phyloP scores from a whole-genome alignment of 2,329 filamentous ascomycete genomes.

The Hymenotorrendiella dingleyae region DNA sequence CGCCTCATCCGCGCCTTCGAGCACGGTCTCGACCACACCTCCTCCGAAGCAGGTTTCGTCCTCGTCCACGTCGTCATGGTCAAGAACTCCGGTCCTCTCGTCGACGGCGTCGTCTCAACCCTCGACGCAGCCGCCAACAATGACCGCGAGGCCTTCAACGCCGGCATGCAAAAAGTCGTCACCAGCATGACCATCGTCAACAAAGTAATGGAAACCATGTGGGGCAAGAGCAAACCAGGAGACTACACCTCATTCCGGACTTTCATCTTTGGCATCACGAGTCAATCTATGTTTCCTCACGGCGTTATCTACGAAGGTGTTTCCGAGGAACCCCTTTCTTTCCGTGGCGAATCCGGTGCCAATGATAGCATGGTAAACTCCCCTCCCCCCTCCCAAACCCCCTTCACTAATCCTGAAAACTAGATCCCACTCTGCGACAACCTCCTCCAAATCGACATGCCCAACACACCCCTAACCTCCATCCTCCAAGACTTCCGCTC shows the following conservation, averaged over 20 bases:
- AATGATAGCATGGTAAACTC: constrained; percentile 76
- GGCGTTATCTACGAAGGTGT: constrained; percentile 87
- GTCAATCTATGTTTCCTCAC: constrained; percentile 87
- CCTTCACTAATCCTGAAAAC: not conserved
- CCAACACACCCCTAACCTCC: constrained; percentile 77
- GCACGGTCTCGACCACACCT: constrained; percentile 75
- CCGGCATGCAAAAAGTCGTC: constrained; percentile 56
- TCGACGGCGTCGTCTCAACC: constrained; percentile 64
- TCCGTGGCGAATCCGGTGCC: constrained; percentile 88
- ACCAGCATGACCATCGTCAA: constrained; percentile 65
- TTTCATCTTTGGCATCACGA: constrained; percentile 95
- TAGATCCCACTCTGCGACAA: constrained; percentile 82
- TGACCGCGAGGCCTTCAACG: constrained; percentile 55
- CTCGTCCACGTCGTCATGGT: constrained; percentile 96
- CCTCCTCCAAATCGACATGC: constrained; percentile 80
- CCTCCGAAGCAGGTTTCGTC: constrained; percentile 93
- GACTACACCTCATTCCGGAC: constrained; percentile 89
- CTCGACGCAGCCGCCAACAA: constrained; percentile 50
- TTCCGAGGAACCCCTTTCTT: constrained; percentile 67
- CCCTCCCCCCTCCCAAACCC: not conserved
- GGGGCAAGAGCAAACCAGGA: constrained; percentile 76
- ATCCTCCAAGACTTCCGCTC: constrained; percentile 79
- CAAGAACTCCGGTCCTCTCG: constrained; percentile 70
- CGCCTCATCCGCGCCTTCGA: constrained; percentile 89
- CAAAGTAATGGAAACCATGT: constrained; percentile 71